Percentiles rank a stretch among this genome's conserved stretches.
Evolutionary conservation across 176 grass and related monocot species (phyloP).

Genomic region (Oryza longistaminata): DNA sequence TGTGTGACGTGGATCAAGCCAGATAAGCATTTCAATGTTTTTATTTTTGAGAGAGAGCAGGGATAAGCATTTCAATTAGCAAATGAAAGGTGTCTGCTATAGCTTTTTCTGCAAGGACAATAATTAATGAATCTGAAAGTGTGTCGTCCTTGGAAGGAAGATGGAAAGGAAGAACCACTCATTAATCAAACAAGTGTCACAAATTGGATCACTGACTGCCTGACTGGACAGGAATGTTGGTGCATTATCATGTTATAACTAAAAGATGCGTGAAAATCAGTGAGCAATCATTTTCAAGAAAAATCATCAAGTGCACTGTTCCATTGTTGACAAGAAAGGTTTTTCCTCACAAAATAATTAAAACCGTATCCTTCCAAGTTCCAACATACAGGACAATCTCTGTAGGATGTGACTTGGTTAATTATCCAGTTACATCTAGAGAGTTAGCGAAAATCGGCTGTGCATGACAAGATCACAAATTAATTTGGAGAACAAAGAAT

Average conservation of each 20-base stretch:
- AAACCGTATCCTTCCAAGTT: not conserved
- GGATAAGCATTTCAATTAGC: not conserved
- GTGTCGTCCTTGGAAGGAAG: not conserved
- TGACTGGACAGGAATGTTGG: constrained; percentile 3
- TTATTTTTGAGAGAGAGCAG: too few relatives aligned
- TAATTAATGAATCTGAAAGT: not conserved
- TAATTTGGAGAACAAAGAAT: not conserved
- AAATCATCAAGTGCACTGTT: not conserved
- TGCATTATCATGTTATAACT: not conserved
- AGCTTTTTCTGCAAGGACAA: not conserved
- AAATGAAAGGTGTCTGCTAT: not conserved
- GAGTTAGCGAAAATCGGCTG: not conserved
- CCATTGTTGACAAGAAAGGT: not conserved
- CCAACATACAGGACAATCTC: not conserved
- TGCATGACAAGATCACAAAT: not conserved
- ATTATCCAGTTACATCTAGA: not conserved
- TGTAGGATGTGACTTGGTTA: not conserved
- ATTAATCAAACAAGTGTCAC: not conserved
- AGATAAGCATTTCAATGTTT: not conserved
- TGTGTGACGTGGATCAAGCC: not conserved
- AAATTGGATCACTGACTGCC: not conserved
- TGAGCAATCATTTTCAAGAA: not conserved
- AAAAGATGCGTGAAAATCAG: not conserved
- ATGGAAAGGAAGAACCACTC: not conserved
- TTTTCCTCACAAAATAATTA: not conserved